Conservation (phyloP, 202 grass and related monocot species). For the Schoenoplectus tabernaemontani region DNA sequence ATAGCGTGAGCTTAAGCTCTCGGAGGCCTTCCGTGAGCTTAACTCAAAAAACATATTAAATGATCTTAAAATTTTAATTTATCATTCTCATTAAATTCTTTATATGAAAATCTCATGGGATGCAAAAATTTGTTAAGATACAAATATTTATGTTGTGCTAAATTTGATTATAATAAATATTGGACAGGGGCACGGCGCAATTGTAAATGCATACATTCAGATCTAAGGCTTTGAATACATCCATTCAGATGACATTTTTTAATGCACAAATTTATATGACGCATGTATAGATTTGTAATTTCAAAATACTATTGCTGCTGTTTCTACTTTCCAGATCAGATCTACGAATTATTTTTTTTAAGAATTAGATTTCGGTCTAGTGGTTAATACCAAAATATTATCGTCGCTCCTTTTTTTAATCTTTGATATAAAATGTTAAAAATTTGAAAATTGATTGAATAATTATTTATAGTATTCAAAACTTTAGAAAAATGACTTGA, state of each 20-base stretch:
- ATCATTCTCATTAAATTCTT: no score
- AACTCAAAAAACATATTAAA: no score
- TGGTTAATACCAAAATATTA: neutral
- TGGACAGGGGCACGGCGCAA: neutral
- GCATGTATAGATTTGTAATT: neutral
- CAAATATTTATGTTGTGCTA: neutral
- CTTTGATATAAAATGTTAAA: neutral
- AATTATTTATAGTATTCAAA: neutral
- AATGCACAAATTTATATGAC: neutral
- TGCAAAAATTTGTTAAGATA: neutral
- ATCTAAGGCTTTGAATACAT: no score
- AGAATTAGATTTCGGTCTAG: neutral
- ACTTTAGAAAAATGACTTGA: neutral
- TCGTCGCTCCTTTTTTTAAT: neutral
- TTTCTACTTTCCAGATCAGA: neutral
- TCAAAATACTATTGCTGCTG: neutral
- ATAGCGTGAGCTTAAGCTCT: no score
- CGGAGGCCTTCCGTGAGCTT: no score
- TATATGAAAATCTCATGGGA: no score
- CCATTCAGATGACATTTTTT: neutral
- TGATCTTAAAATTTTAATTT: no score
- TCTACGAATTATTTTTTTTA: neutral
- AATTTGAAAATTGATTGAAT: neutral
- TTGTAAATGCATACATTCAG: neutral
- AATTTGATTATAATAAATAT: neutral